phyloP scores from a whole-genome alignment of 352 stramenopile genomes.

The Phytophthora pinifolia region DNA sequence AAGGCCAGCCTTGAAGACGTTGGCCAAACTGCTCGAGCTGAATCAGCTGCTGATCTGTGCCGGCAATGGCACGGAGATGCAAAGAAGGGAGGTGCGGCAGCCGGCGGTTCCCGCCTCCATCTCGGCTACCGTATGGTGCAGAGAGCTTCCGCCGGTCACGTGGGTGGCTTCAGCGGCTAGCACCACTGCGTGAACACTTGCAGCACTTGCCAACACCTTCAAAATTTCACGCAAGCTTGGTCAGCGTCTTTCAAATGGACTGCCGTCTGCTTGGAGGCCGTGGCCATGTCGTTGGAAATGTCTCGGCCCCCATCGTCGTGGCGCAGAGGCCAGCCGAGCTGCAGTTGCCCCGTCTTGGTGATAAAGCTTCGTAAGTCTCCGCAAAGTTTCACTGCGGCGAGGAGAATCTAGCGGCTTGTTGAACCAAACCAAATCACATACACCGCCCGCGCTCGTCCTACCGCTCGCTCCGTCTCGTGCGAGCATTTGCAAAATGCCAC shows the following conservation, averaged over 20 bases:
- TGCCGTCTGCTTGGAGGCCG: conserved; percentile 7
- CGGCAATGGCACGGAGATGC: conserved; percentile 1
- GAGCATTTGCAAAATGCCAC: too few species aligned
- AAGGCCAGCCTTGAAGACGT: not conserved
- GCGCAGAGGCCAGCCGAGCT: too few species aligned
- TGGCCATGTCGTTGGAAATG: conserved; percentile 10
- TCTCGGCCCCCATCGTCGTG: not conserved
- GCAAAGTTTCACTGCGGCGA: too few species aligned
- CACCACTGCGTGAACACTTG: too few species aligned
- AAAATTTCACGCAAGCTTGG: too few species aligned
- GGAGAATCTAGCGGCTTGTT: conserved; percentile 3
- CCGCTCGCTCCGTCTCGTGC: not conserved
- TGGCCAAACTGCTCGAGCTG: conserved; percentile 2
- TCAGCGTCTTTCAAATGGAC: conserved; percentile 5
- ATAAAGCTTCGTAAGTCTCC: too few species aligned
- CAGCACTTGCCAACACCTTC: too few species aligned
- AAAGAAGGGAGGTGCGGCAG: conserved; percentile 7
- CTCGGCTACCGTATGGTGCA: not conserved
- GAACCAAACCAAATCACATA: conserved; percentile 8
- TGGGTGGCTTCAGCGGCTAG: not conserved
- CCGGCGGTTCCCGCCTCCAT: conserved; percentile 3
- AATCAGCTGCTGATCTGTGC: too few species aligned
- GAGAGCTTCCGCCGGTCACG: conserved; percentile 1
- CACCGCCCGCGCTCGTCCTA: not conserved
- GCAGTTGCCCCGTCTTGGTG: too few species aligned